Percentiles rank a stretch among this genome's conserved stretches.
Conservation (phyloP, 495 filamentous ascomycete genomes). For the Parachaetomium inaequale region DNA sequence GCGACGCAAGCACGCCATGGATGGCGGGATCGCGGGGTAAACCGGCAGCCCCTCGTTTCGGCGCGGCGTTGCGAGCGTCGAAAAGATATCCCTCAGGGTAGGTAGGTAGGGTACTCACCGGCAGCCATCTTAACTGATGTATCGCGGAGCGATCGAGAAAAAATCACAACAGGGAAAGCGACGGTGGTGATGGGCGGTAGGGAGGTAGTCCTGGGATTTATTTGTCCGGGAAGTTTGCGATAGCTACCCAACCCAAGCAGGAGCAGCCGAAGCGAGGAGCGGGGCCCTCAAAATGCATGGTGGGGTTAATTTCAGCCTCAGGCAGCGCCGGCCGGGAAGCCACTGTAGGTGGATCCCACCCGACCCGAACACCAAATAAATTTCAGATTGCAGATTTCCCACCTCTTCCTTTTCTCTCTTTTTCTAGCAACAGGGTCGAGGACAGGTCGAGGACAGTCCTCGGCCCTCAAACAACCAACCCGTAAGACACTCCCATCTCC, state of each 20-base stretch:
- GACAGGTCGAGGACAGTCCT: background rate
- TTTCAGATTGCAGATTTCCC: background rate
- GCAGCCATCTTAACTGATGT: constrained; percentile 12
- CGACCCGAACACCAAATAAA: constrained; percentile 5
- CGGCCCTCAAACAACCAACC: background rate
- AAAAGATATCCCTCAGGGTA: no score
- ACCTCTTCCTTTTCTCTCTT: background rate
- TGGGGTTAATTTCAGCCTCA: constrained; percentile 18
- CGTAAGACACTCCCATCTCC: constrained; percentile 4
- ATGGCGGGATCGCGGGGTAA: constrained; percentile 18
- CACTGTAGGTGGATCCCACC: background rate
- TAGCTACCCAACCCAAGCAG: constrained; percentile 7
- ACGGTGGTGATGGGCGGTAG: background rate
- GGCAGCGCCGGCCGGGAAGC: no score
- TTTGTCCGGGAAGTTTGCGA: constrained; percentile 8
- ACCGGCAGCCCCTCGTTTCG: constrained; percentile 12
- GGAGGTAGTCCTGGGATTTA: no score
- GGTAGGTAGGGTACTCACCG: background rate
- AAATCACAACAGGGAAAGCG: background rate
- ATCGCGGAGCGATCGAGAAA: background rate
- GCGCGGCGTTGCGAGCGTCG: background rate
- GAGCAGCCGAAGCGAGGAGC: no score
- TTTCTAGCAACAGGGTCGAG: background rate
- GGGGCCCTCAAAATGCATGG: constrained; percentile 5
- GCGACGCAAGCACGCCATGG: background rate